Base-by-base conservation (phyloP, 2,329 filamentous ascomycete genomes). In the Gaeumannomyces sp. region DNA sequence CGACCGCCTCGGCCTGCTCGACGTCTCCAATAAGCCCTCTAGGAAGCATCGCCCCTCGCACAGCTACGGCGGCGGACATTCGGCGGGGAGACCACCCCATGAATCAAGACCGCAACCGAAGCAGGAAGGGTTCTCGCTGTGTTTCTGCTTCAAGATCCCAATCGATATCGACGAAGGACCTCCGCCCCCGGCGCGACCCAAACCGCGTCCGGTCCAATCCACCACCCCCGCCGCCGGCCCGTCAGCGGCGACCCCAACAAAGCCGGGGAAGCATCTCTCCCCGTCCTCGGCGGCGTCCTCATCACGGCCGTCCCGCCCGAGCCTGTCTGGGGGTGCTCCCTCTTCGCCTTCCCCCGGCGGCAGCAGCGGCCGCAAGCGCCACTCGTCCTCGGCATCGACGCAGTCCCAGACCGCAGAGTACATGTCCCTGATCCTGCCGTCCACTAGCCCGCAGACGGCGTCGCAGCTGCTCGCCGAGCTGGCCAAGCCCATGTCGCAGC, bases 381-480 rank as follows among this genome's bases (percentile, higher is more conserved):
- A 67, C 28, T 70, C 72, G 2, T 73, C 73, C 11, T 69, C 70
- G 1, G 67, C 71, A 53, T 75, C 73, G 7, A 64, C 64, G 11
- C 65, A 68, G 14, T 76, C 76, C 10, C 73, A 75, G 65, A 78
- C 79, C 0, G 76, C 76, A 3, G 77, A 80, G 57, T 79, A 89
- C 57, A 78, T 91, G 2, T 84, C 85, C 4, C 82, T 92, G 66
- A 93, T 97, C 58, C 92, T 92, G 0, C 75, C 82, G 11, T 77
- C 82, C 1, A 80, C 92, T 5, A 83, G 88, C 2, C 87, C 91
- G 1, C 80, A 89, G 69, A 90, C 87, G 0, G 82, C 90, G 0
- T 89, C 92, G 0, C 78, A 82, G 6, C 81, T 98, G 4, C 83
- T 94, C 66, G 81, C 89, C 2, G 93, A 98, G 75, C 82, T 98